Evolutionary conservation across 2,329 filamentous ascomycete genomes (phyloP).

Genomic region (Paramyrothecium roridum): DNA sequence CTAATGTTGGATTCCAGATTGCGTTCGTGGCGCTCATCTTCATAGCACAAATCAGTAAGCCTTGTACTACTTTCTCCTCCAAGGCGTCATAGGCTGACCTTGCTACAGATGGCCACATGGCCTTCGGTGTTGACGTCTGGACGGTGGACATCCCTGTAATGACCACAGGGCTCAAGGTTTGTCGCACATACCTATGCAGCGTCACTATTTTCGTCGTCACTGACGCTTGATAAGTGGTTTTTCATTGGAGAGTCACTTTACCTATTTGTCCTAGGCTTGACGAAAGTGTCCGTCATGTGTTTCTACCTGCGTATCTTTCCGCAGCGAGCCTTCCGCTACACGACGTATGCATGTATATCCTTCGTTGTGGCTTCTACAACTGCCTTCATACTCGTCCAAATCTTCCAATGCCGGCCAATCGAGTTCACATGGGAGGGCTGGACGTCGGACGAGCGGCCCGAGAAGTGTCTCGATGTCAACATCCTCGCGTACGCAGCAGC

Average conservation of each 20-base stretch:
- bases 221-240: constrained; percentile 17
- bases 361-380: constrained; percentile 30
- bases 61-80: too few relatives aligned
- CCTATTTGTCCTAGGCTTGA: constrained; percentile 32
- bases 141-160: constrained; percentile 21
- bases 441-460: constrained; percentile 5
- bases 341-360: constrained; percentile 28
- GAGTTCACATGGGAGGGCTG: constrained; percentile 29
- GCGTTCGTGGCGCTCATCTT: not conserved
- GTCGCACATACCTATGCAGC: constrained; percentile 11
- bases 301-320: constrained; percentile 37
- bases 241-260: constrained; percentile 29
- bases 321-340: constrained; percentile 24
- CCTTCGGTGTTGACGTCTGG: constrained; percentile 36
- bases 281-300: constrained; percentile 34
- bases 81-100: constrained; percentile 2
- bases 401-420: constrained; percentile 38
- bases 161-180: constrained; percentile 26
- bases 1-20: constrained; percentile 4
- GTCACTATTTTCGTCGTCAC: not conserved
- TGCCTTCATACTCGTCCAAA: constrained; percentile 29
- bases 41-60: not conserved
- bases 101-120: constrained; percentile 16
- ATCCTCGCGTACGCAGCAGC: constrained; percentile 38
- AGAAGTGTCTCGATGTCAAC: constrained; percentile 15